These are phyloP conservation scores for Naganishia vishniacii DNA, from an alignment of 768 basidiomycete species.

Conservation along the genomic window DNA sequence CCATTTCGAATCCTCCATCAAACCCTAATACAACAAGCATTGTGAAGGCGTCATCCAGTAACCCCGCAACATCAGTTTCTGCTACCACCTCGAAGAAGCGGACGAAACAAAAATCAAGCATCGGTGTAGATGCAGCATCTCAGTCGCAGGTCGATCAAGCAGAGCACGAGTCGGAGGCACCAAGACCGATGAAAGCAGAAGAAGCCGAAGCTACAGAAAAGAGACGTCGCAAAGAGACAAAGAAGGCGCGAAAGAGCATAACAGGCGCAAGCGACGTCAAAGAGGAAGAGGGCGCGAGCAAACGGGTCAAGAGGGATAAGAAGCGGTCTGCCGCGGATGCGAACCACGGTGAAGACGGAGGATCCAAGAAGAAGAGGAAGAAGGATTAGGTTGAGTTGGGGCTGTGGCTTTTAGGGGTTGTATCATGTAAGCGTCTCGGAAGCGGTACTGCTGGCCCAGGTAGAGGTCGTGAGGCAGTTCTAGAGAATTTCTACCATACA, in stretches of 20 bases:
- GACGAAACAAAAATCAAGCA: constrained; percentile 34
- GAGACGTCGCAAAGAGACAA: constrained; percentile 33
- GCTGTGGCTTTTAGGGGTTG: neutral
- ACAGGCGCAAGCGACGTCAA: neutral
- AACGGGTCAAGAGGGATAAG: constrained; percentile 12
- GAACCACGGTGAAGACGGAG: constrained; percentile 6
- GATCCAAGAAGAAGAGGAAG: constrained; percentile 19
- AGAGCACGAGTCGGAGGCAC: constrained; percentile 35
- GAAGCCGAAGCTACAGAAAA: constrained; percentile 33
- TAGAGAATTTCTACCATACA: no score
- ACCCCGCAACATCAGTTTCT: constrained; percentile 2
- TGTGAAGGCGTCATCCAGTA: constrained; percentile 2
- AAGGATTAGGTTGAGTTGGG: constrained; percentile 7
- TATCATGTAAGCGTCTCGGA: neutral
- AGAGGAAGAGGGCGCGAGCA: neutral
- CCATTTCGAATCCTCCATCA: constrained; percentile 9
- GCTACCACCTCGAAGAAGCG: constrained; percentile 18
- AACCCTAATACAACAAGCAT: constrained; percentile 12
- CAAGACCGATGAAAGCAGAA: constrained; percentile 34
- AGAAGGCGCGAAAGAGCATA: constrained; percentile 23
- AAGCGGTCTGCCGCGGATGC: constrained; percentile 16
- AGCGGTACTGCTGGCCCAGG: no score
- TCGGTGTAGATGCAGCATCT: constrained; percentile 19
- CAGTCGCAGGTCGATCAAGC: constrained; percentile 42
- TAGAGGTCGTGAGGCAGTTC: no score